Conservation (phyloP, 2,329 filamentous ascomycete genomes). For the Pseudocercospora crystallina region DNA sequence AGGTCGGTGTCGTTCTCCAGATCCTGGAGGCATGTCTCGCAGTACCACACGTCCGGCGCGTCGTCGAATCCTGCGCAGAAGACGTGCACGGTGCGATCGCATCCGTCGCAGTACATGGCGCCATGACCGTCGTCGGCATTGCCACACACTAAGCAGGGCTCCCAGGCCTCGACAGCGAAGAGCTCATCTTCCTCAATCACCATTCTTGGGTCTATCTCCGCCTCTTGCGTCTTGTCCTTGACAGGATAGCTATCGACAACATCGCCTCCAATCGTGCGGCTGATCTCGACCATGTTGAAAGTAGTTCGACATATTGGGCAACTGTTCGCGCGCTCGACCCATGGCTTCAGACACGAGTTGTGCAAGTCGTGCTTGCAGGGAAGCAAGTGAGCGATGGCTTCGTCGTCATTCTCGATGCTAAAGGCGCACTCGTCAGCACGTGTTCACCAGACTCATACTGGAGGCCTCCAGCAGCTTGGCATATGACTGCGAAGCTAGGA, state of each 20-base stretch:
- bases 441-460: constrained; percentile 25
- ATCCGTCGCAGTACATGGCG: constrained; percentile 86
- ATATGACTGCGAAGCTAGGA: constrained; percentile 28
- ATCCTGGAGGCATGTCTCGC: constrained; percentile 67
- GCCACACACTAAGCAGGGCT: constrained; percentile 82
- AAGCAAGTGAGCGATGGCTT: constrained; percentile 60
- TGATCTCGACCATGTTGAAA: constrained; percentile 88
- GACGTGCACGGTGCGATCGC: constrained; percentile 85
- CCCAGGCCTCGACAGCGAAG: constrained; percentile 58
- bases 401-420: constrained; percentile 44
- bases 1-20: constrained; percentile 31
- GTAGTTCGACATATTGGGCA: constrained; percentile 93
- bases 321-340: constrained; percentile 95
- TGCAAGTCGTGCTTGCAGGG: constrained; percentile 91
- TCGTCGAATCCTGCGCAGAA: constrained; percentile 82
- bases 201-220: constrained; percentile 81
- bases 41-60: constrained; percentile 69
- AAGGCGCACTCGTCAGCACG: constrained; percentile 26
- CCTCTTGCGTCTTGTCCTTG: constrained; percentile 82
- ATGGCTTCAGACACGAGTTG: constrained; percentile 86
- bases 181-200: constrained; percentile 62
- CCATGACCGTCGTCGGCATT: constrained; percentile 77
- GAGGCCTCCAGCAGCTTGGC: constrained; percentile 33
- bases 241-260: constrained; percentile 63
- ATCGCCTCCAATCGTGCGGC: constrained; percentile 68